phyloP scores from a whole-genome alignment of 441 rosid genomes.

The Pelargonium fulgidum region DNA sequence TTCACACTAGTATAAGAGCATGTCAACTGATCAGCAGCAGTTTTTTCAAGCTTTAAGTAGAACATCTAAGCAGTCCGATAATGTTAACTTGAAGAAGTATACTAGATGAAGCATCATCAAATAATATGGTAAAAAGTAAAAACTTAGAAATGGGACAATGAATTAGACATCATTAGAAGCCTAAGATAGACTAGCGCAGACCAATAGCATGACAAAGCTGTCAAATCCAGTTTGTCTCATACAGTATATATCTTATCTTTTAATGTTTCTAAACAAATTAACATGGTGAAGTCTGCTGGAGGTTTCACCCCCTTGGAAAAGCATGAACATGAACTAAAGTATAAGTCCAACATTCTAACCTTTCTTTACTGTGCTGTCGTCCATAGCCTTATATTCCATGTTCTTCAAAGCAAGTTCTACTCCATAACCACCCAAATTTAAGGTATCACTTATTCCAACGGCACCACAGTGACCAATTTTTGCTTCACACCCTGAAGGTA shows the following conservation, averaged over 20 bases:
- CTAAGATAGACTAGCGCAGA: slow-evolving; percentile 1
- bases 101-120: not conserved
- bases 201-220: slow-evolving; percentile 6
- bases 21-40: not conserved
- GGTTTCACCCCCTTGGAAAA: not conserved
- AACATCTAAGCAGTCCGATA: not conserved
- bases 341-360: slow-evolving; percentile 38
- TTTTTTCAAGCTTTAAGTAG: not conserved
- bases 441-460: slow-evolving; percentile 65
- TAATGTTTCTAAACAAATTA: slow-evolving; percentile 1
- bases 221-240: slow-evolving; percentile 3
- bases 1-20: not conserved
- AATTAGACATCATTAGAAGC: not conserved
- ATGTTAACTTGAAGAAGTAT: not conserved
- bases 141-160: slow-evolving; percentile 3
- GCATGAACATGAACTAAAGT: slow-evolving; percentile 4
- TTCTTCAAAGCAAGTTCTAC: slow-evolving; percentile 99
- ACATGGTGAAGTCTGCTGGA: slow-evolving; percentile 1
- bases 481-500: slow-evolving; percentile 81
- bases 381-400: slow-evolving; percentile 99
- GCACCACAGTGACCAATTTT: slow-evolving; percentile 72
- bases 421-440: slow-evolving; percentile 95
- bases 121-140: slow-evolving; percentile 1
- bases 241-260: slow-evolving; percentile 8
- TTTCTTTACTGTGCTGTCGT: slow-evolving; percentile 89